Base-by-base conservation (phyloP, 108 stramenopile species). In the Nitzschia sp. region DNA sequence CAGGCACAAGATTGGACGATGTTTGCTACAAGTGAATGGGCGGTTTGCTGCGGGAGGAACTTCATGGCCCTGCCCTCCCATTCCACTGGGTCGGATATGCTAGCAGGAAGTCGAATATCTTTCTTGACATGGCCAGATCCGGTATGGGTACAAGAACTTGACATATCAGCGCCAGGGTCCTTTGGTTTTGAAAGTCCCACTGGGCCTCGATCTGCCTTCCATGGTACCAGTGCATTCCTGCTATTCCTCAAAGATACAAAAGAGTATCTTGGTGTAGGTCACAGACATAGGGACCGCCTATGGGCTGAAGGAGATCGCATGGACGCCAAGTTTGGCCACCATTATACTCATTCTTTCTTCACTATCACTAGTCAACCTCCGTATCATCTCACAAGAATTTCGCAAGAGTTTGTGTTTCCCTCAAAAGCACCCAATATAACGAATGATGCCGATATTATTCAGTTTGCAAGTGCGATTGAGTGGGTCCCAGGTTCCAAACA, bases 101-200 rank as follows among this genome's bases (percentile, higher is more conserved):
- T 56, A 3, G 54, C 3, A 14, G 24, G 3, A 19, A 41, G 7
- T 59, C 10, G 10, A 63, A n/a, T 89, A 61, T 71, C 74, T 48
- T 62, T 77, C 26, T 46, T 89, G 58, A 83, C 85, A 20, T 91
- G 90, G 90, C 76, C 85, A 0, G 87, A 91, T 75, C 90, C 90
- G 21, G 80, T 91, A 3, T 81, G 76, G 7, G 84, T 88, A 12
- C 40, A 67, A 3, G 72, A 77, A 48, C 77, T 91, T 38, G 44
- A 85, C 59, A 57, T 79, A 22, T 58, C 65, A 24, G 53, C 76
- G 10, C 12, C 10, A 37, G 43, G 25, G 40, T 21, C 50, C n/a
- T 34, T 15, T 14, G 12, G 39, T 15, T 65, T 10, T 26, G 51
- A 54, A 54, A 40, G 20, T 17, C 42, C 61, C 12, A 24, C 41